Evolutionary conservation across 2,329 filamentous ascomycete genomes (phyloP).

Genomic region (Penicillium olsonii): DNA sequence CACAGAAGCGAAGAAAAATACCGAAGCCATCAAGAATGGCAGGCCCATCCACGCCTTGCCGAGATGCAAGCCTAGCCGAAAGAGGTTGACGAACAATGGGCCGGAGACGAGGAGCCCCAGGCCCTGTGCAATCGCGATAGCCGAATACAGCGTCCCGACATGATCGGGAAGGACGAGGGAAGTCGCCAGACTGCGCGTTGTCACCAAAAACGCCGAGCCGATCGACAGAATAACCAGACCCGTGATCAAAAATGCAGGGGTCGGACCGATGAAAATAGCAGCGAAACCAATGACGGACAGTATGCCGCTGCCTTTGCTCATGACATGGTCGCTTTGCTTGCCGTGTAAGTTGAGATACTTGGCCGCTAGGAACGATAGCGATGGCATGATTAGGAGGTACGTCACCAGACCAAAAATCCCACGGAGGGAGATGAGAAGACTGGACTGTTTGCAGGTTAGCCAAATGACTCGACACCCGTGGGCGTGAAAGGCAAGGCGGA

Average conservation of each 20-base stretch:
- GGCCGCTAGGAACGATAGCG: constrained; percentile 14
- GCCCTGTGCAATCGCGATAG: constrained; percentile 24
- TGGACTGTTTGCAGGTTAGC: constrained; percentile 24
- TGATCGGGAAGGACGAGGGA: constrained; percentile 27
- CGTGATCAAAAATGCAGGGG: constrained; percentile 17
- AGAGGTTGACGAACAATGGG: constrained; percentile 30
- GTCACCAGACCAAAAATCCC: constrained; percentile 23
- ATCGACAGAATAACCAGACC: constrained; percentile 29
- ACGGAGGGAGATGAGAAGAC: constrained; percentile 30
- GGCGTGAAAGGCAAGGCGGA: background rate
- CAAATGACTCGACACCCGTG: too few relatives aligned
- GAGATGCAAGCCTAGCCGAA: constrained; percentile 27
- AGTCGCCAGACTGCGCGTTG: constrained; percentile 29
- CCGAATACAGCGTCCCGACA: constrained; percentile 32
- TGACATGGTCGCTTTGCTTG: constrained; percentile 21
- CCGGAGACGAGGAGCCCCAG: constrained; percentile 26
- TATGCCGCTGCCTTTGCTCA: constrained; percentile 23
- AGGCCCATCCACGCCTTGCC: constrained; percentile 30
- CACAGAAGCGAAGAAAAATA: constrained; percentile 19
- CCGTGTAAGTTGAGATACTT: constrained; percentile 23
- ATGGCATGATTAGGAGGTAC: constrained; percentile 27
- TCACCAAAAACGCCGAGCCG: constrained; percentile 25
- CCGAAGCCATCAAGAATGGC: constrained; percentile 27
- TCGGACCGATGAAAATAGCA: constrained; percentile 18
- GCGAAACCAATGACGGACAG: constrained; percentile 24